Evolutionary conservation across 2,329 filamentous ascomycete genomes (phyloP).

Genomic region (Alternaria conjuncta): DNA sequence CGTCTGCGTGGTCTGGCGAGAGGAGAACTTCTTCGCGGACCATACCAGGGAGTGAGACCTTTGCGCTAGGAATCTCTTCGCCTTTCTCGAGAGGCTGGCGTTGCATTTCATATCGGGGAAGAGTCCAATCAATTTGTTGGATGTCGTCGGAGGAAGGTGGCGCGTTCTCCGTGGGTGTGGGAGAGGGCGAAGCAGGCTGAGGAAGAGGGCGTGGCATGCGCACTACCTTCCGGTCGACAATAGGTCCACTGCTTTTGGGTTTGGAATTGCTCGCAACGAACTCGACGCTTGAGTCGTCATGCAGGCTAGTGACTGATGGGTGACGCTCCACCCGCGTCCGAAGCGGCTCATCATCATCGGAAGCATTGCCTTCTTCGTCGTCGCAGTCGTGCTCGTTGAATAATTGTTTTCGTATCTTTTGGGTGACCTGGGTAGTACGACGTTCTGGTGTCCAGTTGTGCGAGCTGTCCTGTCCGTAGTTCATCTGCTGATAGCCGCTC

Average conservation of each 20-base stretch:
- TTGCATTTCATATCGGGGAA: slow-evolving; percentile 25
- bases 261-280: slow-evolving; percentile 1
- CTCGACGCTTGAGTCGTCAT: slow-evolving; percentile 4
- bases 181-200: not conserved
- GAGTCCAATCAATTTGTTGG: slow-evolving; percentile 21
- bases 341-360: slow-evolving; percentile 30
- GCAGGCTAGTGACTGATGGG: slow-evolving; percentile 2
- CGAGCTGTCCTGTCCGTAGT: not conserved
- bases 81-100: slow-evolving; percentile 13
- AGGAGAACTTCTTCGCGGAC: slow-evolving; percentile 41
- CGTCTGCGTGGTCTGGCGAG: slow-evolving; percentile 26
- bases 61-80: slow-evolving; percentile 25
- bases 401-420: not conserved
- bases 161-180: not conserved
- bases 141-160: not conserved
- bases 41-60: slow-evolving; percentile 49
- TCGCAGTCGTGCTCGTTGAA: not conserved
- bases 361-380: not conserved
- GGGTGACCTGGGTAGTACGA: not conserved
- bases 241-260: not conserved
- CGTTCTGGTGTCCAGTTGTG: not conserved
- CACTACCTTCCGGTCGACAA: not conserved
- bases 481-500: not conserved
- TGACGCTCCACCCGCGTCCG: slow-evolving; percentile 14
- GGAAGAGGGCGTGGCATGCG: not conserved